Conservation (phyloP, 1,284 basidiomycete genomes). For the Cystobasidium pallidum region DNA sequence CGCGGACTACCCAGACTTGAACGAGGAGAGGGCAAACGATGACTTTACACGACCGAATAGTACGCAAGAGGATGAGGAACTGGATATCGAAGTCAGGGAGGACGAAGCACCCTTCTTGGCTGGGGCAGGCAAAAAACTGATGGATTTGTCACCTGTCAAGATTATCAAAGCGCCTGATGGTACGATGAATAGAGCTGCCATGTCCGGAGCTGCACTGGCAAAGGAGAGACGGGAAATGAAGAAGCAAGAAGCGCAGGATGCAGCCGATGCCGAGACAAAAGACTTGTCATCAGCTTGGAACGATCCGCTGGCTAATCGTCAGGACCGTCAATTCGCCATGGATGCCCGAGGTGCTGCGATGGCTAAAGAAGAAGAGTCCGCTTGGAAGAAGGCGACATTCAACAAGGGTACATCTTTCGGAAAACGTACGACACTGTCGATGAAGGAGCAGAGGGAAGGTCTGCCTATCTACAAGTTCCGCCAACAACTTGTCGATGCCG, state of each 20-base stretch:
- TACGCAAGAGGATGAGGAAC: constrained; percentile 80
- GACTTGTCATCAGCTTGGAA: constrained; percentile 96
- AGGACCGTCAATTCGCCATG: constrained; percentile 88
- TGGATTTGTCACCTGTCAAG: constrained; percentile 95
- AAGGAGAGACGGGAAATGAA: constrained; percentile 93
- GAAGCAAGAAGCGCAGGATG: constrained; percentile 91
- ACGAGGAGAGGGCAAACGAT: constrained; percentile 74
- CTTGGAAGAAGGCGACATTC: constrained; percentile 90
- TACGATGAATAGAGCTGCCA: constrained; percentile 84
- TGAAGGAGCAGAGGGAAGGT: constrained; percentile 88
- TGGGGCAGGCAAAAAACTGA: constrained; percentile 91
- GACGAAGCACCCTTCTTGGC: constrained; percentile 95
- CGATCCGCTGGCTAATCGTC: constrained; percentile 91
- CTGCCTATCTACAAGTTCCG: constrained; percentile 95
- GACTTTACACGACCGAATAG: constrained; percentile 59
- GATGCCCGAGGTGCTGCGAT: constrained; percentile 82
- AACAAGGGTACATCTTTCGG: constrained; percentile 98
- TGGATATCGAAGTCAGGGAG: constrained; percentile 96
- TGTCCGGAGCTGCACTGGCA: constrained; percentile 87
- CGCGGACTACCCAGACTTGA: constrained; percentile 93
- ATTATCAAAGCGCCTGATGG: constrained; percentile 69
- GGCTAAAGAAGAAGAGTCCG: constrained; percentile 68
- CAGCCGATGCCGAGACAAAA: constrained; percentile 87
- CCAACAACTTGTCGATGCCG: constrained; percentile 87
- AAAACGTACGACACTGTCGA: constrained; percentile 84